Base-by-base conservation (phyloP, 257 asterid genomes). In the Anisodus tanguticus region DNA sequence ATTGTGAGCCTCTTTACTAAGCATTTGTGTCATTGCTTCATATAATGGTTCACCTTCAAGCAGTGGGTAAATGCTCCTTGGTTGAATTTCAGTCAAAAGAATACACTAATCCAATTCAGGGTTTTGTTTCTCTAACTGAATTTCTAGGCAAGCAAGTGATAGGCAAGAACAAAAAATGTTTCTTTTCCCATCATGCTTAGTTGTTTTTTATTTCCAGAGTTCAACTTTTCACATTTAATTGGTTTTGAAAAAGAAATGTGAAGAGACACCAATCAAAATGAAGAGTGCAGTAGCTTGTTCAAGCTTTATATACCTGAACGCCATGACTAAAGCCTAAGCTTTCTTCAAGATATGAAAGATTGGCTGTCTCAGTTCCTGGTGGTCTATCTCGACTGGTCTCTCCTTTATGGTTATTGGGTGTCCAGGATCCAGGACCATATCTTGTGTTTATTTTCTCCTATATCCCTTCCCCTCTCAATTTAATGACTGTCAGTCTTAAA, bases 21-120 rank as follows among this genome's bases (percentile, higher is more conserved):
- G 70, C 15, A 64, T 60, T 59, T 54, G 79, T 45, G 57, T 86
- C 16, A 53, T 63, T 72, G 57, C 69, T 53, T 82, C 51, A 19
- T 68, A 54, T 22, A 62, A n/a, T 76, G 64, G 7, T 26, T 76
- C 63, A 53, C 81, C 22, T 76, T 26, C 13, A 76, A 26, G 22
- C 15, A 7, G 62, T 6, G 19, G 43, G 62, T 10, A 49, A 19
- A 74, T 74, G 2, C 60, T 74, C 49, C 47, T 53, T 12, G 0
- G 77, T 69, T 16, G 54, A 76, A 51, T 76, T 26, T 76, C 81
- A 15, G 12, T 76, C n/a, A 26, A 22, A 76, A 76, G 62, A 76
- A 77, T 76, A 53, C 49, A 77, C 45, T 51, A 51, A 13, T 51
- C 81, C 47, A 7, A 13, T 76, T 26, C 81, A 22, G 62, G 3